Base-by-base conservation (phyloP, 2,329 filamentous ascomycete genomes). In the Colletotrichum siamense region DNA sequence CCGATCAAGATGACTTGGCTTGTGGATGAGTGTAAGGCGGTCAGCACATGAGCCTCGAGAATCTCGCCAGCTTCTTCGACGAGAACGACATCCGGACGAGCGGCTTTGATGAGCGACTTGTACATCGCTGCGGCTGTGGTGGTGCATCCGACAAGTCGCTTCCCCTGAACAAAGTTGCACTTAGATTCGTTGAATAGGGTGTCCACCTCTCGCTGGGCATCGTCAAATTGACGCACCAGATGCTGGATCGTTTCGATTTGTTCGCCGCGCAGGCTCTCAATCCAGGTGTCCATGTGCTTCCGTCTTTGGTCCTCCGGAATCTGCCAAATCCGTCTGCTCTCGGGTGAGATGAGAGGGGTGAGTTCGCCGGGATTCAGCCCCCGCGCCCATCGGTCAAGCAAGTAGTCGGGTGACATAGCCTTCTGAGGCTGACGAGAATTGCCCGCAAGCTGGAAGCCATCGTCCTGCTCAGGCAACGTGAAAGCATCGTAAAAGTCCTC, bases 61-160 rank as follows among this genome's bases (percentile, higher is more conserved):
- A 95, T 94, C 77, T 95, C 94, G 2, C 93, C 94, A 1, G 93
- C 94, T 82, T 95, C 94, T 81, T 95, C 94, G 0, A 95, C 90
- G 0, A 96, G 80, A 2, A 95, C 82, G 4, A 94, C 86, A 2
- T 92, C 91, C 0, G 93, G 92, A 0, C 84, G 82, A 0, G 89
- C 90, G 1, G 87, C 85, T 6, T 87, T 87, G 10, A 95, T 87
- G 2, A 90, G 85, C 1, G 88, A 83, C 0, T 87, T 83, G 68
- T 94, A 89, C 83, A 88, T 95, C 0, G 94, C 92, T 0, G 93
- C 93, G 0, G 87, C 93, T 0, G 92, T 95, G 0, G 94, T 95
- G 0, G 94, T 96, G 77, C 92, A 95, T 0, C 88, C 93, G 62
- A 96, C 92, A 15, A 96, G 87, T 2, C 89, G 86, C 79, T 91